Evolutionary conservation across 2,329 filamentous ascomycete genomes (phyloP), one percentile per base, ranked within the genome.

Genomic region (Stromatinia cepivora): DNA sequence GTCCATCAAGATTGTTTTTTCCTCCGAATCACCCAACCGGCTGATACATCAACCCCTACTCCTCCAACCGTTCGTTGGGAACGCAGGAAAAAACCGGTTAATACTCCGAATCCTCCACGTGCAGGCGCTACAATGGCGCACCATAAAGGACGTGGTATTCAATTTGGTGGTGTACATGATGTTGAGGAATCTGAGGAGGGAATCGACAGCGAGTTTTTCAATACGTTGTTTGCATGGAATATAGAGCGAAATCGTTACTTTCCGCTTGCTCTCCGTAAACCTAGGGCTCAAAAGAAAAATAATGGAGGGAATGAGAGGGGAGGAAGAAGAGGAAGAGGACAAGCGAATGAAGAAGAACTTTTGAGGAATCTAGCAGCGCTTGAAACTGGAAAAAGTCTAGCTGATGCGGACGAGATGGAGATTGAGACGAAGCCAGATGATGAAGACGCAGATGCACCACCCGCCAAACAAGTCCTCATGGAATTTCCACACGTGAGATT

Each of bases 201-300:
- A 4, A 97, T 99, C 74, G 94, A 99, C 67, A 97, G 92, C 77
- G 94, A 97, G 79, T 99, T 99, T 81, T 99, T 98, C 82, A 94
- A 97, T 76, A 87, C 90, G 69, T 81, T 98, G 34, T 96, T 92
- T 76, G 92, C 94, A 7, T 98, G 94, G 92, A 97, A 97, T 77
- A 89, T 97, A 72, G 95, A 98, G 76, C 88, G 94, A 70, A 99
- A 99, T 78, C 86, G 95, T 11, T 98, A 97, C 82, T 97, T 98
- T 83, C 92, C 91, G 2, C 84, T 98, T 57, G 83, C 84, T 13
- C 82, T 98, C 58, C 86, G 94, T 66, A 92, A 93, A 74, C 87
- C 92, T 2, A 88, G 93, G 36, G 82, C 85, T 28, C 86, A 87
- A 61, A 86, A 88, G 72, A 91, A 89, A 74, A 89, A 87, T 73